Percentiles rank a stretch among this genome's conserved stretches.
Evolutionary conservation across 768 basidiomycete genomes (phyloP).

Genomic region (Boletus sp.): DNA sequence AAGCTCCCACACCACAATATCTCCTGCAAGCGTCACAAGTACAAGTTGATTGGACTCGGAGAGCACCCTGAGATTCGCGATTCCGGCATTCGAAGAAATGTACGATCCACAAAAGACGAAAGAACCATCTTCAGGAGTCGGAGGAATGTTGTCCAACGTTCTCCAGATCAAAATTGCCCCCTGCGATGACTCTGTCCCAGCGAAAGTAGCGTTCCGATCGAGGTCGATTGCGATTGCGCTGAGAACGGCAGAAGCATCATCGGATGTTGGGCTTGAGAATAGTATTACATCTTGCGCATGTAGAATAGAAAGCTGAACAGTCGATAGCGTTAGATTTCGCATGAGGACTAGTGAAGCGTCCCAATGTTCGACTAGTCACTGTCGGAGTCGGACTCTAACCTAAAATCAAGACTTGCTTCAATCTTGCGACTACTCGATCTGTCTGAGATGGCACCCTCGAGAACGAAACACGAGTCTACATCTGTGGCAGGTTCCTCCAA

Average conservation of each 20-base stretch:
- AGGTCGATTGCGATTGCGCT: slow-evolving; percentile 55
- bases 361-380: no score
- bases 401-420: background rate
- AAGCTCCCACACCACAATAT: slow-evolving; percentile 68
- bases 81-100: slow-evolving; percentile 33
- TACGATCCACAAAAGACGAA: slow-evolving; percentile 27
- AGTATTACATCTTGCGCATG: slow-evolving; percentile 11
- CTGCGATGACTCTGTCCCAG: slow-evolving; percentile 56
- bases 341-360: slow-evolving; percentile 27
- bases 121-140: slow-evolving; percentile 10
- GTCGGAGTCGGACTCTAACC: slow-evolving; percentile 15
- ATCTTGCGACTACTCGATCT: background rate
- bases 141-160: slow-evolving; percentile 13
- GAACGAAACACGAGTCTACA: slow-evolving; percentile 5
- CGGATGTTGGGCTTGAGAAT: slow-evolving; percentile 14
- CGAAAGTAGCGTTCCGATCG: slow-evolving; percentile 59
- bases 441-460: slow-evolving; percentile 16
- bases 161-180: slow-evolving; percentile 61
- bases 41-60: slow-evolving; percentile 68
- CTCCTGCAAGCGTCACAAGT: slow-evolving; percentile 71
- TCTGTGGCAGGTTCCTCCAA: slow-evolving; percentile 12
- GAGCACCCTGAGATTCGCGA: slow-evolving; percentile 65
- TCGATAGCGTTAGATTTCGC: slow-evolving; percentile 54
- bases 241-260: slow-evolving; percentile 33
- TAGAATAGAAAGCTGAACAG: slow-evolving; percentile 22